Base-by-base conservation (phyloP, 176 grass and related monocot genomes). In the Musa beccarii region DNA sequence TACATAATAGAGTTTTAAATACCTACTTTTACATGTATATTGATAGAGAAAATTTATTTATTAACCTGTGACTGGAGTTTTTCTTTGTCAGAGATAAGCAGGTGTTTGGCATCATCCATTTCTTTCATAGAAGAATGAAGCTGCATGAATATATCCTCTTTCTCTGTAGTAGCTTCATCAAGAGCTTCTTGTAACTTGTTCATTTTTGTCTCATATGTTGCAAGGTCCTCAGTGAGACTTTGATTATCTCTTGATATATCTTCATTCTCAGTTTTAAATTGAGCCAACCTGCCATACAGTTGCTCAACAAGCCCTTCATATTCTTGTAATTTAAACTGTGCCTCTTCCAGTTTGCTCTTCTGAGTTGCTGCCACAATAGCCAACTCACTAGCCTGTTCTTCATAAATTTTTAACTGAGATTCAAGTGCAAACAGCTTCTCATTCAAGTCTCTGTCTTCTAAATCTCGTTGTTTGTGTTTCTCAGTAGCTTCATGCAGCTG, bases 341-440 rank as follows among this genome's bases (percentile, higher is more conserved):
- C 69, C 82, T 91, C 85, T 59, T 91, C 83, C 79, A 81, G 81
- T 51, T 92, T 77, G 43, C 72, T 29, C 65, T 87, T 83, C 51
- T 73, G 65, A 67, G 59, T 85, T 85, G 84, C 79, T 85, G 79
- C 87, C 83, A 66, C 21, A 11, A 74, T 55, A 83, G 84, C 74
- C 71, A 79, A 85, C 79, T 92, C 90, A 49, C 76, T 84, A 76
- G 76, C 84, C 49, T 87, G 87, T 72, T 98, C 88, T 78, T 91
- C 83, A 24, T 85, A 92, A 83, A 76, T 85, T 56, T 81, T 87
- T 49, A 90, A 72, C 75, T 97, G 86, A 68, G 86, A 83, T 84
- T 93, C 90, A 19, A 97, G 87, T 64, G 84, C 82, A 77, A 93
- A 79, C 24, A 90, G 52, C 77, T 87, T 96, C 81, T 92, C 83